Percentiles rank a stretch among this genome's conserved stretches.
Evolutionary conservation across 768 basidiomycete species (phyloP).

Genomic region (Phlebiopsis flavidoalba): DNA sequence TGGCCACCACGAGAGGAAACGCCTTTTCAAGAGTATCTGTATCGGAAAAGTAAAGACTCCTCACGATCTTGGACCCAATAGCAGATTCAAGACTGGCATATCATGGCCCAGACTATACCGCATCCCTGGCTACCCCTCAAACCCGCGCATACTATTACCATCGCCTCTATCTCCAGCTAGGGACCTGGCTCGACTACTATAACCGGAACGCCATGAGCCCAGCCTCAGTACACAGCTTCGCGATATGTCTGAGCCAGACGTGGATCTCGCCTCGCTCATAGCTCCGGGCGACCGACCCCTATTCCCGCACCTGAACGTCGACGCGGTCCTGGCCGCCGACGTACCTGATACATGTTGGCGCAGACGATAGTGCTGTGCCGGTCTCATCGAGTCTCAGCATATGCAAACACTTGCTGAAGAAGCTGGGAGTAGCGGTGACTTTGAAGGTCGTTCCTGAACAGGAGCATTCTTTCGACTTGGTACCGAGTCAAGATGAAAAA

Average conservation of each 20-base stretch:
- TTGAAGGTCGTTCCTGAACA: conserved; percentile 35
- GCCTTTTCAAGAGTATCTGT: conserved; percentile 42
- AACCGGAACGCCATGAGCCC: conserved; percentile 36
- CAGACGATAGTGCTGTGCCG: conserved; percentile 41
- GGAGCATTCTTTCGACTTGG: conserved; percentile 58
- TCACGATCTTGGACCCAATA: conserved; percentile 18
- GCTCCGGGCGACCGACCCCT: conserved; percentile 29
- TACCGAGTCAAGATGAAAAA: conserved; percentile 16
- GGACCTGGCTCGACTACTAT: conserved; percentile 52
- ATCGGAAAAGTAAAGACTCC: conserved; percentile 40
- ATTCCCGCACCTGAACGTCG: conserved; percentile 42
- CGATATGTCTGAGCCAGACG: conserved; percentile 1
- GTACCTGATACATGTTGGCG: conserved; percentile 44
- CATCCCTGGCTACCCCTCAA: conserved; percentile 56
- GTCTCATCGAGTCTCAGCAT: conserved; percentile 34
- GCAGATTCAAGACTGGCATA: conserved; percentile 45
- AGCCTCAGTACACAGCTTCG: conserved; percentile 45
- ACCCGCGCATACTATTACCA: conserved; percentile 56
- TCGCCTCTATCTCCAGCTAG: conserved; percentile 56
- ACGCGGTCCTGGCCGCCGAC: conserved; percentile 39
- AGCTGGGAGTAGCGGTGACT: conserved; percentile 31
- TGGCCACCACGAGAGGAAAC: conserved; percentile 44
- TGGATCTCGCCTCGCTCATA: conserved; percentile 13
- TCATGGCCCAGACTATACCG: conserved; percentile 35
- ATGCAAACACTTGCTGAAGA: conserved; percentile 28